Evolutionary conservation across 2,329 filamentous ascomycete species (phyloP).

Genomic region (Pseudopithomyces maydicus): DNA sequence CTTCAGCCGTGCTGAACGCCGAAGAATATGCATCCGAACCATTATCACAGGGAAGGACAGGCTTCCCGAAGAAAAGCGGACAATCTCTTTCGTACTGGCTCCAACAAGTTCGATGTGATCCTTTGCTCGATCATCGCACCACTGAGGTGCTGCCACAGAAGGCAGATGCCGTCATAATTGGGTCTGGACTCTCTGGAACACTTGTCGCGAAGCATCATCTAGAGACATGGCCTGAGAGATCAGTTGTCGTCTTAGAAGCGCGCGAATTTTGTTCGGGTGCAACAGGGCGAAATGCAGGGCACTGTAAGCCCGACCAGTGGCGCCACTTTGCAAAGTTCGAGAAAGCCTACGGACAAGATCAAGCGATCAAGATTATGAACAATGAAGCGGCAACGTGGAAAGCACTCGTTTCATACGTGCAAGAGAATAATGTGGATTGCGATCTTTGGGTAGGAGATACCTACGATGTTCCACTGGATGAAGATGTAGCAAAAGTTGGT

Average conservation of each 20-base stretch:
- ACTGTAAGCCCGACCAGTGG: constrained; percentile 36
- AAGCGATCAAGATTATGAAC: constrained; percentile 32
- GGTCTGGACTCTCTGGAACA: constrained; percentile 36
- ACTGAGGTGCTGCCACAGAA: constrained; percentile 33
- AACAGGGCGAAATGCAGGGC: constrained; percentile 34
- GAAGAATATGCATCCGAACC: constrained; percentile 16
- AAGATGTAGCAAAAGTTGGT: constrained; percentile 25
- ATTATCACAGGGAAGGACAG: constrained; percentile 14
- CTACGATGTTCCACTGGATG: constrained; percentile 29
- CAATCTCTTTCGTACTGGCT: constrained; percentile 36
- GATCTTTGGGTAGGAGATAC: constrained; percentile 37
- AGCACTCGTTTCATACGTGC: constrained; percentile 24
- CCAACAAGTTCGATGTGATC: constrained; percentile 33
- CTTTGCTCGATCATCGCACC: constrained; percentile 32
- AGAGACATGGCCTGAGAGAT: constrained; percentile 22
- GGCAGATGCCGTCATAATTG: constrained; percentile 42
- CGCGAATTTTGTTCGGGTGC: constrained; percentile 37
- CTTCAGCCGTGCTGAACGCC: constrained; percentile 12
- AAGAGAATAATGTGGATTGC: constrained; percentile 28
- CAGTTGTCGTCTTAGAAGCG: constrained; percentile 29
- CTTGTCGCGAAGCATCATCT: constrained; percentile 28
- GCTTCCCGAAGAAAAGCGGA: constrained; percentile 28
- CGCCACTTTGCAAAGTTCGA: constrained; percentile 30
- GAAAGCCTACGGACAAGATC: constrained; percentile 29
- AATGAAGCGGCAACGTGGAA: constrained; percentile 33